These are phyloP conservation scores for Arachis hypogaea DNA, from an alignment of 306 rosid genomes.

Conservation along the genomic window DNA sequence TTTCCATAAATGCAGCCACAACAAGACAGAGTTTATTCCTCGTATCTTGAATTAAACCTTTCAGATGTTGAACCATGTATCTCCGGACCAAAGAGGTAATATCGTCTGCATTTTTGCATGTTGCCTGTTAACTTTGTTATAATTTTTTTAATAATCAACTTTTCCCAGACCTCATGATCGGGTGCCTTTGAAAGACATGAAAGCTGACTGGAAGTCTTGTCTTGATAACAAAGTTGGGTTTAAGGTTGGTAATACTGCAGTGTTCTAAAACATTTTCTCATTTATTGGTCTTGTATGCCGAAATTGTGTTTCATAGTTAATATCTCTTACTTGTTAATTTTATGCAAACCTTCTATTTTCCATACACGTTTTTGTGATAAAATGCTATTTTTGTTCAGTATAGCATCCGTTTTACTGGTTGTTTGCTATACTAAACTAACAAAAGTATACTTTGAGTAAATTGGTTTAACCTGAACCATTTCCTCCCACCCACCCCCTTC, in stretches of 20 bases:
- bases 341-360: conserved; percentile 8
- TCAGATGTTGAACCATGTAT: conserved; percentile 81
- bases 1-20: conserved; percentile 65
- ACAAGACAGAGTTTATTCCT: conserved; percentile 88
- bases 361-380: background rate
- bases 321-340: background rate
- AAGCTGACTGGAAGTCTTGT: conserved; percentile 89
- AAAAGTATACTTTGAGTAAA: background rate
- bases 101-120: conserved; percentile 15
- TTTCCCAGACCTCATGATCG: conserved; percentile 86
- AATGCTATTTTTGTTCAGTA: conserved; percentile 28
- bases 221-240: conserved; percentile 95
- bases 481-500: too few relatives aligned
- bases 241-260: conserved; percentile 60
- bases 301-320: background rate
- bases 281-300: conserved; percentile 16
- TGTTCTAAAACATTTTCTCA: background rate
- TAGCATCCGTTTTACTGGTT: conserved; percentile 23
- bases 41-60: conserved; percentile 85
- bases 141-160: conserved; percentile 25
- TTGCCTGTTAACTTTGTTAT: background rate
- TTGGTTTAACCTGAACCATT: background rate
- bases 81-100: conserved; percentile 95
- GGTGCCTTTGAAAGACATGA: conserved; percentile 84
- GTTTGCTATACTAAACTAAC: conserved; percentile 6